Base-by-base conservation (phyloP, 805 yeast species). In the Hanseniaspora vineae region DNA sequence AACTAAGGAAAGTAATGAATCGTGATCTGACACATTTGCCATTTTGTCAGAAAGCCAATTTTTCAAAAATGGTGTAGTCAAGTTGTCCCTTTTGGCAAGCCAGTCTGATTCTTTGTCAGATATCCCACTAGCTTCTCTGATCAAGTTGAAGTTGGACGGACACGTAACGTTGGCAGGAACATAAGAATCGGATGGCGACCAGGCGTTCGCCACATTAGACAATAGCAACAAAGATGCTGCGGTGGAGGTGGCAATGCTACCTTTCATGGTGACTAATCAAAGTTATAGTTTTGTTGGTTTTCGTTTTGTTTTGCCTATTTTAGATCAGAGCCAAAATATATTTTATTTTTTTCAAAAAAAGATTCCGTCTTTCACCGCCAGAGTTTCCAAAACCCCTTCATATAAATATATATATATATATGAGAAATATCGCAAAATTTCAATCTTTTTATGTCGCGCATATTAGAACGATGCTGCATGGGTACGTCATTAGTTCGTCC, bases 81-180 rank as follows among this genome's bases (percentile, higher is more conserved):
- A 63, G 45, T 64, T 60, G 54, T 72, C 71, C 58, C 80, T 67
- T 19, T 59, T 66, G 18, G 65, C 54, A 11, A 81, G 55, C 86
- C 87, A 81, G 0, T 56, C 69, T 0, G 52, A 43, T 56, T 81
- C 89, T 12, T 63, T 58, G 1, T 56, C 54, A 1, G 80, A 72
- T 8, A 81, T 52, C 9, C 53, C 56, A 42, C 56, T 56, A 1
- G 84, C 85, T 8, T 64, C 65, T 59, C 88, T 71, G 1, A 71
- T 61, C 3, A 70, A 54, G 8, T 59, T 55, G n/a, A 54, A 49
- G 42, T 62, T 55, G 46, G 60, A 61, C 0, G 83, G 84, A 61
- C 86, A 80, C 2, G 68, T 63, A 6, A 79, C 74, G 13, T 64
- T 61, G 0, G 76, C 81, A 1, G 88, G 88, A 1, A 81, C 81